Percentiles rank a stretch among this genome's conserved stretches.
These are phyloP conservation scores for Paragyromitra xinjiangensis DNA, from an alignment of 495 filamentous ascomycete genomes.

Conservation along the genomic window DNA sequence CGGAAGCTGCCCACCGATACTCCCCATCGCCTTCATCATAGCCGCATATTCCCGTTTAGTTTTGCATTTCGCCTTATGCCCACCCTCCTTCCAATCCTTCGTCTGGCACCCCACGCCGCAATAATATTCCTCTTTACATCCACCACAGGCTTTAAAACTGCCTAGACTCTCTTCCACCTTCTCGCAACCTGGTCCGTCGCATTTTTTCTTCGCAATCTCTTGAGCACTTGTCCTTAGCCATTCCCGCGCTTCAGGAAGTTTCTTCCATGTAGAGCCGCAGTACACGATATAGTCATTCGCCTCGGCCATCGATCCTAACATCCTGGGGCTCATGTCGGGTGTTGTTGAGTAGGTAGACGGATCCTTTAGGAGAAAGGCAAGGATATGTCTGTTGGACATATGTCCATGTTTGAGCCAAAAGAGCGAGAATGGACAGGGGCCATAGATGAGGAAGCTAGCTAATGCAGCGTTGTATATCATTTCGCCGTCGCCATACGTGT, in stretches of 20 bases:
- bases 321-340: conserved; percentile 31
- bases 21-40: conserved; percentile 23
- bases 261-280: conserved; percentile 31
- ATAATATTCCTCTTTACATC: conserved; percentile 45
- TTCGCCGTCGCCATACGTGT: conserved; percentile 30
- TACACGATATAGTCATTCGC: conserved; percentile 45
- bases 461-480: conserved; percentile 46
- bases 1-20: conserved; percentile 15
- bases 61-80: conserved; percentile 43
- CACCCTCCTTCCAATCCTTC: conserved; percentile 35
- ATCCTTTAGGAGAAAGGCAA: conserved; percentile 15
- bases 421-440: conserved; percentile 31
- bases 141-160: conserved; percentile 39
- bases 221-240: conserved; percentile 31
- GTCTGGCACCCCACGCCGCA: conserved; percentile 38
- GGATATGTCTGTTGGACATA: conserved; percentile 39
- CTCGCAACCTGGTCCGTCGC: conserved; percentile 28
- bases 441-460: conserved; percentile 31
- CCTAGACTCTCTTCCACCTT: conserved; percentile 29
- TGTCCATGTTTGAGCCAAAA: conserved; percentile 37
- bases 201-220: conserved; percentile 39
- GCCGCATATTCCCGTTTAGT: conserved; percentile 17
- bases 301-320: conserved; percentile 37
- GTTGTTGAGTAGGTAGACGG: conserved; percentile 23
- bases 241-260: conserved; percentile 22